Evolutionary conservation across 108 stramenopile genomes (phyloP).

Genomic region (Schizochytrium sp.): DNA sequence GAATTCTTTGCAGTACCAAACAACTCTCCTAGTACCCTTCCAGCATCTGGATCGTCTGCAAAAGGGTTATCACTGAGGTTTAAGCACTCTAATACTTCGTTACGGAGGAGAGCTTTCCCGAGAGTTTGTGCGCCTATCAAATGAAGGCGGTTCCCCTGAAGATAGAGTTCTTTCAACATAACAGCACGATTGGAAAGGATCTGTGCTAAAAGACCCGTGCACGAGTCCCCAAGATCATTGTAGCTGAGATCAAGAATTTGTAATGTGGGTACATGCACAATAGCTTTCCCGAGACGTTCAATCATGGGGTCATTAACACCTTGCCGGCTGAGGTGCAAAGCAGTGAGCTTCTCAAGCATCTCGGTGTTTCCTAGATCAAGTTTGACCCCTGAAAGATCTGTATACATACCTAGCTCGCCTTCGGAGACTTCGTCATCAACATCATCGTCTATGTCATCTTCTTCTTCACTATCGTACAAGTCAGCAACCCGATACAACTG

Average conservation of each 20-base stretch:
- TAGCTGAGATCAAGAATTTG: background rate
- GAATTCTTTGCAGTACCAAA: background rate
- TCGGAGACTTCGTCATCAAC: background rate
- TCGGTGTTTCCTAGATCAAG: background rate
- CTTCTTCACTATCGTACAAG: background rate
- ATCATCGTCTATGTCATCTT: background rate
- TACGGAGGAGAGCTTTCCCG: background rate
- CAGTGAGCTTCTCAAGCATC: background rate
- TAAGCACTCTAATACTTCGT: background rate
- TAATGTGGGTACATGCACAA: background rate
- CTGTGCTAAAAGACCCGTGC: background rate
- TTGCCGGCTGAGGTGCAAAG: constrained; percentile 9
- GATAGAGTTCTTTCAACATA: background rate
- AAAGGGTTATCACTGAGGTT: constrained; percentile 17
- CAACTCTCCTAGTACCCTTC: constrained; percentile 18
- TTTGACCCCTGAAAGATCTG: background rate
- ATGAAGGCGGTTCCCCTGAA: background rate
- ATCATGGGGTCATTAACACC: constrained; percentile 29
- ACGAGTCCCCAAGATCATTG: background rate
- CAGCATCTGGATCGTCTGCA: background rate
- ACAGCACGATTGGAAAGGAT: background rate
- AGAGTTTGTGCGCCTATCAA: background rate
- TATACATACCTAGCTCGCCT: background rate
- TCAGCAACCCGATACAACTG: too few relatives aligned
- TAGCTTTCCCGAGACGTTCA: background rate